A percentile compares a stretch with the other conserved stretches of the same genome.
Conservation (phyloP, 768 basidiomycete genomes). For the Suillus lakei region DNA sequence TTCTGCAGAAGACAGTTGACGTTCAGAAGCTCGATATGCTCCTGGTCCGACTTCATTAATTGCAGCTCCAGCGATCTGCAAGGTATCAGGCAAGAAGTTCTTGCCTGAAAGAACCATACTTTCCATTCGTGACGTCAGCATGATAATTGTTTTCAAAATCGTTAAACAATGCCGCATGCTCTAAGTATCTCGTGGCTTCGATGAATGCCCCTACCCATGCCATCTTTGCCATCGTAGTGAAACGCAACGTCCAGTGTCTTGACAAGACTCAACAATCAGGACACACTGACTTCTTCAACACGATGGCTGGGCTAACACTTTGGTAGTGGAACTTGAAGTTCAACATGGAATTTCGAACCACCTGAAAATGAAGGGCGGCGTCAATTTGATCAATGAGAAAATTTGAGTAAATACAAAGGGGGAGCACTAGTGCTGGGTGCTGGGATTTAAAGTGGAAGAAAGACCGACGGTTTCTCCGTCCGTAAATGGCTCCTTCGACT, state of each 20-base stretch:
- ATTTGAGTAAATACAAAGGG: neutral
- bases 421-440: no score
- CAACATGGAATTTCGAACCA: neutral
- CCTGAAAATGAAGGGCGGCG: neutral
- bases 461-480: neutral
- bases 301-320: neutral
- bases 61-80: constrained; percentile 89
- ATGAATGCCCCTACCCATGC: constrained; percentile 98
- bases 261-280: constrained; percentile 84
- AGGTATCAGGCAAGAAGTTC: constrained; percentile 57
- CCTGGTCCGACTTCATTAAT: constrained; percentile 79
- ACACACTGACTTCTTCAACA: neutral
- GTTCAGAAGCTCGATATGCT: constrained; percentile 41
- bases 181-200: constrained; percentile 90
- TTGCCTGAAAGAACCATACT: constrained; percentile 60
- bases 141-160: constrained; percentile 67
- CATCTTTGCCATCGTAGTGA: constrained; percentile 97
- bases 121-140: constrained; percentile 87
- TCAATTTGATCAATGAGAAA: neutral
- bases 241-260: constrained; percentile 98
- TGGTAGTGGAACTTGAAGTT: neutral
- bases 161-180: constrained; percentile 71
- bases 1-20: neutral
- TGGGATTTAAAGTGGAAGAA: neutral
- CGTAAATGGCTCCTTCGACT: neutral